Evolutionary conservation across 2,329 filamentous ascomycete species (phyloP), one percentile per base, ranked within the genome.

Genomic region (Aspergillus versicolor): DNA sequence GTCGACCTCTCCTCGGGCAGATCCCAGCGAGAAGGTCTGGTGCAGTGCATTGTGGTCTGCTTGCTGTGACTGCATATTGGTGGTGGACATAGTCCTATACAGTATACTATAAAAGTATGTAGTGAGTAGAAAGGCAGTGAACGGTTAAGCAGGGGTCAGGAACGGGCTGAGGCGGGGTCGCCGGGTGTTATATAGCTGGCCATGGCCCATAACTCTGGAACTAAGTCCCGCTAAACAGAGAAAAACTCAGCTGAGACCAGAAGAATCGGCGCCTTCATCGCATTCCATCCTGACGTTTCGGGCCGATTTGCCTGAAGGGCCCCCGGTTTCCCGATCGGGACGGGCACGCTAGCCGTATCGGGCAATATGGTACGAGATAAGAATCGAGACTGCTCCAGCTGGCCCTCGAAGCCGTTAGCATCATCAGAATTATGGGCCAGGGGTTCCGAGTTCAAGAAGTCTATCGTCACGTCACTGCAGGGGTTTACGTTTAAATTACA

Each of bases 1-100:
- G 53, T 82, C 79, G 8, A 62, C 37, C n/a, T 59, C 58, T 2
- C 52, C 65, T 15, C 57, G 53, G 2, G 45, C 54, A 13, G 67
- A 62, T 6, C 62, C 65, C 8, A 65, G 42, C 19, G 71, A 70
- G 27, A 61, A 57, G 19, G 67, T 70, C 27, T 64, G 70, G 19
- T 63, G 63, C n/a, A 63, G 44, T 6, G 19, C n/a, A 27, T 50
- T 17, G n/a, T 58, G 56, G 22, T 49, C 49, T 38, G 49, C 30
- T 30, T 54, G 41, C 41, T 37, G 41, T 37, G 47, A 42, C 43
- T 61, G 46, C 64, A 64, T 66, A 3, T 58, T 61, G 57, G 22
- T 11, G 19, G 11, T 52, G n/a, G 43, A 15, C 17, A 30, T 30
- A 45, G 37, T 40, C 27, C 27, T 30, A 37, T 13, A 47, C 44